These are phyloP conservation scores for Ophiostoma tasmaniense DNA, from an alignment of 2,329 filamentous ascomycete species.

Conservation along the genomic window DNA sequence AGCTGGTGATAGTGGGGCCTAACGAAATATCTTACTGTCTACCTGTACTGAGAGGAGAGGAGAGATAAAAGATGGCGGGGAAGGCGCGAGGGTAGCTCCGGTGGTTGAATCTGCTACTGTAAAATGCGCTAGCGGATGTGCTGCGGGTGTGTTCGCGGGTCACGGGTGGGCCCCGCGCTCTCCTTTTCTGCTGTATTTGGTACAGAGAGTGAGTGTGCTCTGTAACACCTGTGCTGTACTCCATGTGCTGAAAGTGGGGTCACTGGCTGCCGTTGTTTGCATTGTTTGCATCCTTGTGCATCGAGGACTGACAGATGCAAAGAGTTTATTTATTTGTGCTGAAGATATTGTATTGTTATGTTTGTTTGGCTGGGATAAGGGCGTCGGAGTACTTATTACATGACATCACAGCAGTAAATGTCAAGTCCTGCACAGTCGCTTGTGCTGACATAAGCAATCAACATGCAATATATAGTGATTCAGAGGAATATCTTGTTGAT, in stretches of 20 bases:
- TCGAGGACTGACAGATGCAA: neutral
- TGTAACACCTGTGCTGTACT: neutral
- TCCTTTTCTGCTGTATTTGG: neutral
- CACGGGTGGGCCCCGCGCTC: conserved; percentile 20
- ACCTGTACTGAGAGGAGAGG: too few species aligned
- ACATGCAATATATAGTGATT: too few species aligned
- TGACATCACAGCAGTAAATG: too few species aligned
- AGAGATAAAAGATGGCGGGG: neutral
- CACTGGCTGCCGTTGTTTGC: neutral
- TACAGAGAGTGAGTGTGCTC: too few species aligned
- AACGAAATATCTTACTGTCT: too few species aligned
- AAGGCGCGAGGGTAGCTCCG: conserved; percentile 2
- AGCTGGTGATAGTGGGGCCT: conserved; percentile 7
- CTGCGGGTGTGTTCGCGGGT: neutral
- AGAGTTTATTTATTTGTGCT: too few species aligned
- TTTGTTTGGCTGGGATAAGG: too few species aligned
- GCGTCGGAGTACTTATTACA: too few species aligned
- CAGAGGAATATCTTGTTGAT: too few species aligned
- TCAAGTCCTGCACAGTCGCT: too few species aligned
- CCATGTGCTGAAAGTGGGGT: neutral
- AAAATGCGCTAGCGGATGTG: neutral
- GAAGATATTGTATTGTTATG: too few species aligned
- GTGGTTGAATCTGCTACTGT: neutral
- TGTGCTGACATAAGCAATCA: too few species aligned
- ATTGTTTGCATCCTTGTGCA: neutral